Evolutionary conservation across 495 filamentous ascomycete species (phyloP).

Genomic region (Hypoxylon fragiforme): DNA sequence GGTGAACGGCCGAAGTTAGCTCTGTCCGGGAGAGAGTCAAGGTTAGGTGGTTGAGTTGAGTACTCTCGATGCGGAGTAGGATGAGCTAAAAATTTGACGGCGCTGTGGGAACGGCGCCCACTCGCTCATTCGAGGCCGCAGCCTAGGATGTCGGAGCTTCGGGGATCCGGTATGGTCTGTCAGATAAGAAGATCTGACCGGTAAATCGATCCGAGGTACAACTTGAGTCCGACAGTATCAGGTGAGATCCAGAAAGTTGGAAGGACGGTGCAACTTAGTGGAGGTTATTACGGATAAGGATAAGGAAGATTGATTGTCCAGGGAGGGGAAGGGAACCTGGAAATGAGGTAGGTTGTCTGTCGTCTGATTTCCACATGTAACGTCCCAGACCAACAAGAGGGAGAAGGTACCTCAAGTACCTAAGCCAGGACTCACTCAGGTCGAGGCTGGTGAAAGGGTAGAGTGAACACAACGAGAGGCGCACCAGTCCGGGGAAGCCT

Average conservation of each 20-base stretch:
- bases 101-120: constrained; percentile 8
- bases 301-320: constrained; percentile 22
- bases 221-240: constrained; percentile 10
- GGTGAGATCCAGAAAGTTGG: constrained; percentile 1
- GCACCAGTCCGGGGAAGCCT: constrained; percentile 25
- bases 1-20: constrained; percentile 9
- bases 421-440: constrained; percentile 18
- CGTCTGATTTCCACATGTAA: constrained; percentile 32
- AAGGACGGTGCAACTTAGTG: constrained; percentile 1
- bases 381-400: constrained; percentile 22
- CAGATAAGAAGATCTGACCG: neutral
- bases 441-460: constrained; percentile 27
- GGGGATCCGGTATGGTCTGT: constrained; percentile 12
- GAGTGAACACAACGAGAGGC: constrained; percentile 5
- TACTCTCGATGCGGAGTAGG: constrained; percentile 20
- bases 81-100: constrained; percentile 11
- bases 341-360: constrained; percentile 6
- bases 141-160: constrained; percentile 7
- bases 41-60: constrained; percentile 9
- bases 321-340: constrained; percentile 22
- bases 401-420: constrained; percentile 16
- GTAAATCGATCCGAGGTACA: constrained; percentile 6
- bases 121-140: constrained; percentile 9
- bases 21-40: constrained; percentile 1
- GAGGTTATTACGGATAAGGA: constrained; percentile 5